Percentiles rank a stretch among this genome's conserved stretches.
Evolutionary conservation across 2,329 filamentous ascomycete species (phyloP).

Genomic region (Eutypella sp.): DNA sequence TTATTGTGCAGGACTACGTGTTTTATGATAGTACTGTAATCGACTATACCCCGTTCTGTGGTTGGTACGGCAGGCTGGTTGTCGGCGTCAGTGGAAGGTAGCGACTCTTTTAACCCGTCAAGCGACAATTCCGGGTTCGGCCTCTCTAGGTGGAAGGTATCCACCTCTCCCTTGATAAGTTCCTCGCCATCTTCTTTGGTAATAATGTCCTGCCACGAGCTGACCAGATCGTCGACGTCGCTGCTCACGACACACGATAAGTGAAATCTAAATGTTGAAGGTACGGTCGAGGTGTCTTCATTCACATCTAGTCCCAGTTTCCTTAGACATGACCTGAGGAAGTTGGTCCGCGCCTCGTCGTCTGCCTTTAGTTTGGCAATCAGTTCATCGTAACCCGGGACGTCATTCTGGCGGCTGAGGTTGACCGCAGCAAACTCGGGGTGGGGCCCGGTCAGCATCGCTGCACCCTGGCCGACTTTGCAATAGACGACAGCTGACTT

Average conservation of each 20-base stretch:
- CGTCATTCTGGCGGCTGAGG: conserved; percentile 60
- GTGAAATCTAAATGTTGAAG: conserved; percentile 77
- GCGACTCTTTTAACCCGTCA: conserved; percentile 46
- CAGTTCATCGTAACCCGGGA: conserved; percentile 65
- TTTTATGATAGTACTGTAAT: conserved; percentile 72
- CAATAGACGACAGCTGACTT: conserved; percentile 80
- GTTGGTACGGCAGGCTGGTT: conserved; percentile 14
- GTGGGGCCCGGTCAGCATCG: conserved; percentile 80
- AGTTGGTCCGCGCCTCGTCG: conserved; percentile 64
- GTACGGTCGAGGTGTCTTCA: conserved; percentile 62
- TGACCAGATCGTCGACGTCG: conserved; percentile 64
- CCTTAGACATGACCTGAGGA: conserved; percentile 71
- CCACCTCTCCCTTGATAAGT: conserved; percentile 73
- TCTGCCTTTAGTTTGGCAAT: conserved; percentile 63
- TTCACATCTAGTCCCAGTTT: conserved; percentile 81
- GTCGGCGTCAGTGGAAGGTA: conserved; percentile 35
- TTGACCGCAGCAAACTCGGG: conserved; percentile 89
- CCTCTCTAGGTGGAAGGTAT: conserved; percentile 75
- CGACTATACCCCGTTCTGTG: conserved; percentile 56
- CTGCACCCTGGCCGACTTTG: conserved; percentile 74
- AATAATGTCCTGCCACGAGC: conserved; percentile 62
- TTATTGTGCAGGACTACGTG: conserved; percentile 67
- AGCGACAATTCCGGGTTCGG: conserved; percentile 57
- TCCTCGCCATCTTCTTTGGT: conserved; percentile 61
- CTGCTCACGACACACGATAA: conserved; percentile 64